These are phyloP conservation scores for Pezicula neosporulosa DNA, from an alignment of 2,329 filamentous ascomycete genomes.

Conservation along the genomic window DNA sequence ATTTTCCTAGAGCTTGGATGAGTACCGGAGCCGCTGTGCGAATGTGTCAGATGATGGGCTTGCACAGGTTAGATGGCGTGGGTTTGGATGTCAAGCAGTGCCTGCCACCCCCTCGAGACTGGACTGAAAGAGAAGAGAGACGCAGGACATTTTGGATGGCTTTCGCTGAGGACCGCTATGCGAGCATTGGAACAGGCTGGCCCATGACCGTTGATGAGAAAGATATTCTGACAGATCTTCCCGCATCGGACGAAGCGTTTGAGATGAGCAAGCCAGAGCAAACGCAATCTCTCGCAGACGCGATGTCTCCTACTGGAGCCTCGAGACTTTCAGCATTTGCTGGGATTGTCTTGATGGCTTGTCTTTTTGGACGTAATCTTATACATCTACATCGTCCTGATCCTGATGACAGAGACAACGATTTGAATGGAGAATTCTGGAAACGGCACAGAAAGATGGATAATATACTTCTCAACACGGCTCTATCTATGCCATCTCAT, in stretches of 20 bases:
- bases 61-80: constrained; percentile 79
- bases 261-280: constrained; percentile 73
- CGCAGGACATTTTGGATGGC: constrained; percentile 93
- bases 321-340: constrained; percentile 73
- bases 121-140: constrained; percentile 90
- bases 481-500: constrained; percentile 74
- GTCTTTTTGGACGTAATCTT: constrained; percentile 85
- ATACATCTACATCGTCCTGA: constrained; percentile 87
- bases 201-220: constrained; percentile 90
- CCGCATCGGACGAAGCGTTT: constrained; percentile 80
- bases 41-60: constrained; percentile 84
- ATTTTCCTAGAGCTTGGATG: constrained; percentile 93
- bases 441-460: constrained; percentile 87
- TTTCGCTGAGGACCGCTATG: constrained; percentile 87
- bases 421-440: constrained; percentile 94
- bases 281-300: constrained; percentile 66
- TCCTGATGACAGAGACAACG: constrained; percentile 74
- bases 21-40: constrained; percentile 81
- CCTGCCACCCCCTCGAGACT: constrained; percentile 80
- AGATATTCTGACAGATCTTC: constrained; percentile 85
- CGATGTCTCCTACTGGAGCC: constrained; percentile 68
- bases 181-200: constrained; percentile 96
- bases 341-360: constrained; percentile 80
- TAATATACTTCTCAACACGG: constrained; percentile 83
- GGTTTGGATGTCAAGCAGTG: constrained; percentile 92